Evolutionary conservation across 495 filamentous ascomycete species (phyloP).

Genomic region (Apiosordaria backusii): DNA sequence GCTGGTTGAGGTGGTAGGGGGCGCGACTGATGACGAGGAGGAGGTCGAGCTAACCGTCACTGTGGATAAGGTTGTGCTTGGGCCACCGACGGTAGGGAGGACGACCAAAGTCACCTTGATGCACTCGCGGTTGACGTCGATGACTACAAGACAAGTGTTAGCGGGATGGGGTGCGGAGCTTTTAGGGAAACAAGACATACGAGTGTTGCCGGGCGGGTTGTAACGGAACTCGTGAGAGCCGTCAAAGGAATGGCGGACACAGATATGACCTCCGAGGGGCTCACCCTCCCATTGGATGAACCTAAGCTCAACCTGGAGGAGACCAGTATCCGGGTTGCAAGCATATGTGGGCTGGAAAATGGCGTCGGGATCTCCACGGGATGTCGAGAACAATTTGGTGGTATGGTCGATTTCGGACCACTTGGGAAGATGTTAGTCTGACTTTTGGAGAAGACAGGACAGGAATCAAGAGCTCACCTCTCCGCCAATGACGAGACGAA

Average conservation of each 20-base stretch:
- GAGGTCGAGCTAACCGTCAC: constrained; percentile 1
- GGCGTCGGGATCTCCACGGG: constrained; percentile 45
- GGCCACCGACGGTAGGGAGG: constrained; percentile 10
- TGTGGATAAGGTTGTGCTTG: constrained; percentile 4
- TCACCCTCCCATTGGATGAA: constrained; percentile 34
- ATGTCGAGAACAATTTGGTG: constrained; percentile 56
- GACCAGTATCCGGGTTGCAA: constrained; percentile 49
- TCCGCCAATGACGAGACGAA: constrained; percentile 45
- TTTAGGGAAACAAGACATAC: constrained; percentile 28
- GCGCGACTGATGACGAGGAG: constrained; percentile 4
- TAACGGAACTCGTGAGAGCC: constrained; percentile 45
- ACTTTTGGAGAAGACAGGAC: background rate
- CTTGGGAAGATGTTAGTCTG: constrained; percentile 21
- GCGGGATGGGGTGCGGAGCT: background rate
- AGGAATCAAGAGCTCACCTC: constrained; percentile 33
- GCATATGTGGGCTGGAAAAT: constrained; percentile 47
- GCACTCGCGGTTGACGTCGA: constrained; percentile 36
- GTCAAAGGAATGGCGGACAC: constrained; percentile 41
- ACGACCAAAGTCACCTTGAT: constrained; percentile 38
- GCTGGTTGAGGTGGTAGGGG: constrained; percentile 10
- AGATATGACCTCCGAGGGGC: constrained; percentile 40
- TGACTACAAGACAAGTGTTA: constrained; percentile 21
- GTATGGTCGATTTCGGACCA: constrained; percentile 51
- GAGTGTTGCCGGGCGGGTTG: constrained; percentile 41
- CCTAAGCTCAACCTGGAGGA: constrained; percentile 41